A percentile compares a stretch with the other conserved stretches of the same genome.
phyloP scores from a whole-genome alignment of 257 asterid species.

The Lantana camara region DNA sequence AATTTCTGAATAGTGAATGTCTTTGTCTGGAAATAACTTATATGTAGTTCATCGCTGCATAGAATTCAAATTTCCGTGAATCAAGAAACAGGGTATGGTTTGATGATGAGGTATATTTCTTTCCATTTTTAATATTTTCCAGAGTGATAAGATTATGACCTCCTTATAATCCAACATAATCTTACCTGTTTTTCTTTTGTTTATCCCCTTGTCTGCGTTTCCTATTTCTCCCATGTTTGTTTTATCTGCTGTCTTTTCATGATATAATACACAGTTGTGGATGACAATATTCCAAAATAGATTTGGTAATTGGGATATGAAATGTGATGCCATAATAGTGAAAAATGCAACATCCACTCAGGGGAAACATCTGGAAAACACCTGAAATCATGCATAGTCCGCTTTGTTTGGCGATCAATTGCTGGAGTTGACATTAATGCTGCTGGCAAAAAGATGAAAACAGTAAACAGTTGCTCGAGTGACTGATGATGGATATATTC shows the following conservation, averaged over 20 bases:
- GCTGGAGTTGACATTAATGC: slow-evolving; percentile 1
- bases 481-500: not conserved
- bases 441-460: slow-evolving; percentile 26
- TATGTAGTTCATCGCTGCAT: no score
- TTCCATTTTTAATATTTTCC: no score
- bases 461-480: slow-evolving; percentile 32
- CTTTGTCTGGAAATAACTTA: no score
- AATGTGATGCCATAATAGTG: not conserved
- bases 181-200: no score
- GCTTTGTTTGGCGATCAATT: not conserved
- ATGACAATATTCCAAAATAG: not conserved
- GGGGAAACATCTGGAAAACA: slow-evolving; percentile 26
- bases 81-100: no score
- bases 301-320: not conserved
- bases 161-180: no score
- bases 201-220: no score
- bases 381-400: not conserved
- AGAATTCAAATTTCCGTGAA: no score
- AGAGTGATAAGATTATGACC: no score
- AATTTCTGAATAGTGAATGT: no score
- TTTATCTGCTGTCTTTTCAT: not conserved
- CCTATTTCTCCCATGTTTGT: not conserved
- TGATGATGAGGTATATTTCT: no score
- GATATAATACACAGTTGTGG: not conserved
- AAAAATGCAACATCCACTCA: not conserved